Evolutionary conservation across 2,329 filamentous ascomycete species (phyloP), one percentile per base, ranked within the genome.

Genomic region (Nemania bipapillata): DNA sequence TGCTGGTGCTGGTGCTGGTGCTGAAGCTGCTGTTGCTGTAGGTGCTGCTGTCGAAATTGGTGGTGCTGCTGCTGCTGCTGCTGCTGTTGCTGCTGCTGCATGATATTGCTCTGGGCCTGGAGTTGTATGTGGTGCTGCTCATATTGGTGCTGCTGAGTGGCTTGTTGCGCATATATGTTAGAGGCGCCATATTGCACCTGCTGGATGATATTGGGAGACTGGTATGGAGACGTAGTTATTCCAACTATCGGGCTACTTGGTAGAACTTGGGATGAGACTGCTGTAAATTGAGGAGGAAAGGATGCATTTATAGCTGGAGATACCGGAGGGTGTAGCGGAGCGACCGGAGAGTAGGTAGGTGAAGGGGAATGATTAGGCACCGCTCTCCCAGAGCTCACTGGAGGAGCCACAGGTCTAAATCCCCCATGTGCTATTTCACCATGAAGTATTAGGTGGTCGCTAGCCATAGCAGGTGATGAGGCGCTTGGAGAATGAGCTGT

Each of bases 31-130:
- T 66, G 54, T 37, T 60, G 68, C 6, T 61, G 32, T 7, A 52
- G 53, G 15, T 53, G 54, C 9, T 74, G 68, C 45, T 65, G 67
- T 37, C 66, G 69, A 7, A 47, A 26, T 26, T 70, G 65, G 1
- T 66, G 61, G 24, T 64, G 35, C 12, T 54, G 28, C n/a, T 62
- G 68, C 6, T 47, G 62, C 24, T 52, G 59, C n/a, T 45, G 53
- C 20, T 35, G 49, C 58, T 67, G 30, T n/a, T 40, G 59, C 35
- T 64, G 61, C 45, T 72, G 70, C 4, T 62, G 47, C 22, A 22
- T n/a, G 26, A 63, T 52, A 30, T 66, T 47, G 32, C 60, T 66
- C 7, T 62, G 45, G 1, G 45, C 42, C 30, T 54, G 54, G 12
- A 72, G 68, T 45, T 65, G 67, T 28, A 49, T 30, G 12, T n/a